phyloP scores from a whole-genome alignment of 139 green algal species.

The Chlamydomonas asymmetrica region DNA sequence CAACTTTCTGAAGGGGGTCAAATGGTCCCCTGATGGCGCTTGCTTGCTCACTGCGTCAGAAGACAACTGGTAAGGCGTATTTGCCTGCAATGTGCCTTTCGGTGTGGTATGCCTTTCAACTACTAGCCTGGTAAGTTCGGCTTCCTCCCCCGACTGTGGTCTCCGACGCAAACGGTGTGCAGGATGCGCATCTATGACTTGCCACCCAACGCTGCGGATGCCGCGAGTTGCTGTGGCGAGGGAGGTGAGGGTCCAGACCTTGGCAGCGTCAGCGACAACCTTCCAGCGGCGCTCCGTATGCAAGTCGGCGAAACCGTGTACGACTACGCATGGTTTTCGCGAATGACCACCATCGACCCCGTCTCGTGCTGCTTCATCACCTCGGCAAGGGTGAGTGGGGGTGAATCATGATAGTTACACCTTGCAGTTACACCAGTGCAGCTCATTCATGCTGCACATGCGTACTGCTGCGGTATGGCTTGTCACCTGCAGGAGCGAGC shows the following conservation, averaged over 20 bases:
- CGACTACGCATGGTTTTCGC: slow-evolving; percentile 80
- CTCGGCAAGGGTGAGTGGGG: slow-evolving; percentile 53
- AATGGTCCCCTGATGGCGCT: slow-evolving; percentile 80
- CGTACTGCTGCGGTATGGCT: not conserved
- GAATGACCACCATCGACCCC: slow-evolving; percentile 63
- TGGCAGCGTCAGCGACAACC: too few species aligned
- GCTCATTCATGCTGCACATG: slow-evolving; percentile 2
- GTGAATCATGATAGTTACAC: too few species aligned
- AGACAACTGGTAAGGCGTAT: slow-evolving; percentile 73
- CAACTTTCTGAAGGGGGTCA: slow-evolving; percentile 83
- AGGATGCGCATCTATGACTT: slow-evolving; percentile 78
- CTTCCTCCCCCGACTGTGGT: too few species aligned
- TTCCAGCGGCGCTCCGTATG: slow-evolving; percentile 51
- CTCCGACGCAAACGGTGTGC: not conserved
- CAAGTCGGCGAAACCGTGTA: slow-evolving; percentile 76
- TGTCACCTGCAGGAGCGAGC: not conserved
- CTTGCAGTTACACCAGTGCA: too few species aligned
- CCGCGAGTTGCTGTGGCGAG: too few species aligned
- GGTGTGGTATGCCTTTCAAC: too few species aligned
- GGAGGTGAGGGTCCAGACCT: too few species aligned
- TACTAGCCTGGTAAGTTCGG: too few species aligned
- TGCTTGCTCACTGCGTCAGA: slow-evolving; percentile 78
- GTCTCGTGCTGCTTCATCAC: slow-evolving; percentile 79
- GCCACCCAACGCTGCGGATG: slow-evolving; percentile 56
- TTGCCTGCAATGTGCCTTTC: too few species aligned